Percentiles rank a stretch among this genome's conserved stretches.
Conservation (phyloP, 2,329 filamentous ascomycete genomes). For the Aspergillus ochraceoroseus region DNA sequence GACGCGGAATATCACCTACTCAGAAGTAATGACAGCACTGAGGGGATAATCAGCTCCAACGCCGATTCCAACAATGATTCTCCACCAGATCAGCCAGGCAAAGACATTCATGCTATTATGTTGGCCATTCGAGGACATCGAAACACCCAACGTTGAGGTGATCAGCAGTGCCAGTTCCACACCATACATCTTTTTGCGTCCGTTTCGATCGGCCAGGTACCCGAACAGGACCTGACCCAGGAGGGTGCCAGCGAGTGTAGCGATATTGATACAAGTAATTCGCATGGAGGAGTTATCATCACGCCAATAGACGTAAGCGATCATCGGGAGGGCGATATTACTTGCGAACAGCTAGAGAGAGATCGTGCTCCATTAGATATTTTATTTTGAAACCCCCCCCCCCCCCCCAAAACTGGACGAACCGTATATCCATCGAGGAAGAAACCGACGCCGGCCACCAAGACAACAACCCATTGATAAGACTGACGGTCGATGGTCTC, state of each 20-base stretch:
- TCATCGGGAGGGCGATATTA: slow-evolving; percentile 49
- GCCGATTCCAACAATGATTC: slow-evolving; percentile 49
- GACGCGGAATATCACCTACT: slow-evolving; percentile 46
- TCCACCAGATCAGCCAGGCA: slow-evolving; percentile 47
- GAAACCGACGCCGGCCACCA: slow-evolving; percentile 49
- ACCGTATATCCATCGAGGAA: slow-evolving; percentile 47
- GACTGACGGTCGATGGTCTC: slow-evolving; percentile 43
- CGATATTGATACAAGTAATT: slow-evolving; percentile 44
- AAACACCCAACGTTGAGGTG: slow-evolving; percentile 44
- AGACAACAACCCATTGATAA: slow-evolving; percentile 43
- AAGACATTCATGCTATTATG: slow-evolving; percentile 44
- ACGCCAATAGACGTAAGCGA: slow-evolving; percentile 47
- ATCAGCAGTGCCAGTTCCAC: slow-evolving; percentile 48
- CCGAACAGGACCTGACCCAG: slow-evolving; percentile 48
- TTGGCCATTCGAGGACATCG: slow-evolving; percentile 44
- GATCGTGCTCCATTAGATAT: too few species aligned
- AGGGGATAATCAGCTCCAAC: slow-evolving; percentile 67
- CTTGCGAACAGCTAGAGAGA: slow-evolving; percentile 44
- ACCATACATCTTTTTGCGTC: slow-evolving; percentile 50
- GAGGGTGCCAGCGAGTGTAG: slow-evolving; percentile 46
- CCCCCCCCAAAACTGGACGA: too few species aligned
- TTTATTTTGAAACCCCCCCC: too few species aligned
- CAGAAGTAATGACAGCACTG: slow-evolving; percentile 62
- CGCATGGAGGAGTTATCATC: slow-evolving; percentile 34
- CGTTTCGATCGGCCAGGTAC: slow-evolving; percentile 46